Evolutionary conservation across 208 protist genomes (phyloP), one percentile per base, ranked within the genome.

Genomic region (Acanthamoeba quina): DNA sequence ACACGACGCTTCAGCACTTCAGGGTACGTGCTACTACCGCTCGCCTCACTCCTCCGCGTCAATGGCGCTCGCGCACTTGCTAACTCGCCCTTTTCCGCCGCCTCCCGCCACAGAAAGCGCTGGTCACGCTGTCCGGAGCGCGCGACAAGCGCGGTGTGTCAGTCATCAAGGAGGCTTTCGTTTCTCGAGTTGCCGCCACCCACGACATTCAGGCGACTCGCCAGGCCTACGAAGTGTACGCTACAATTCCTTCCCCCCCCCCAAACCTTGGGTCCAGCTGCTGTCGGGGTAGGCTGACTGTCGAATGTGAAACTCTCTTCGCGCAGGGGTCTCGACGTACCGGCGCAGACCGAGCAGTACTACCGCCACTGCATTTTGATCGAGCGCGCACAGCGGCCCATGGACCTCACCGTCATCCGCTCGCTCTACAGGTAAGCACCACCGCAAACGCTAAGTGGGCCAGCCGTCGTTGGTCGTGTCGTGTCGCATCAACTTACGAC

Each of bases 191-290:
- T 11, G 72, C 72, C 5, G 72, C 80, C 80, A 52, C 52, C 5
- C 29, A 66, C 24, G 80, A 66, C 80, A 58, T 89, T 31, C 52
- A 89, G 17, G 1, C 64, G 26, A 89, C 80, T 3, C 80, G 80
- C 80, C 11, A 37, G 54, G 52, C 56, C 80, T 89, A 89, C 80
- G 56, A 58, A n/a, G 47, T 58, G 80, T 86, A 62, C 21, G 78
- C 34, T 26, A 47, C 10, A 5, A 54, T 54, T 19, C 37, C 24
- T 15, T 21, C 37, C 21, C 24, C 2, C 29, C n/a, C 11, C 26
- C 60, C 19, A 3, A 1, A 37, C 19, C 54, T 58, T 21, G 0
- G 21, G 60, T 66, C 7, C 0, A 47, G 41, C 41, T 66, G 26
- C 60, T 29, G 60, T 66, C 2, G 26, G 26, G 21, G 3, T 11